Conservation (phyloP, 1,284 basidiomycete genomes). For the Chondrostereum purpureum region DNA sequence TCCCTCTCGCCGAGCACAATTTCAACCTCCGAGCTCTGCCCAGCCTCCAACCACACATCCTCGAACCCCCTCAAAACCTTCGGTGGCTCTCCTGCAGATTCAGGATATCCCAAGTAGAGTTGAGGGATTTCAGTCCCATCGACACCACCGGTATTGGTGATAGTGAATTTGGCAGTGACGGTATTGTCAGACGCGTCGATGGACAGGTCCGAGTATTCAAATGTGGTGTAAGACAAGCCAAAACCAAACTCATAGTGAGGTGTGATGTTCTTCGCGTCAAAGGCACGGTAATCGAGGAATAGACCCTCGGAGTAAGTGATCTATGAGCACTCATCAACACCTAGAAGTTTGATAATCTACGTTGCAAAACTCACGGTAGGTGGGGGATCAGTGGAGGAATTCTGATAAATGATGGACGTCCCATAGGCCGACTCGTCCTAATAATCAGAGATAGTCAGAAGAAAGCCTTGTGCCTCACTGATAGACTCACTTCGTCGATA, state of each 20-base stretch:
- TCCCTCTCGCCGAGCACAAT: conserved; percentile 14
- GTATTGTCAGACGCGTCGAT: conserved; percentile 16
- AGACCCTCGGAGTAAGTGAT: conserved; percentile 25
- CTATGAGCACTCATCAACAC: conserved; percentile 1
- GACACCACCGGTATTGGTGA: conserved; percentile 24
- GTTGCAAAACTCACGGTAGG: neutral
- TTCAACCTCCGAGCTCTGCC: conserved; percentile 27
- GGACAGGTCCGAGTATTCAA: conserved; percentile 25
- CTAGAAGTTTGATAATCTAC: neutral
- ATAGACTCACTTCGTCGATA: conserved; percentile 35
- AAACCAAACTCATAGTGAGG: conserved; percentile 63
- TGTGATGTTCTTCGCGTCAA: conserved; percentile 35
- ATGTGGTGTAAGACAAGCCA: conserved; percentile 49
- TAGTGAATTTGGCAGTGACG: conserved; percentile 19
- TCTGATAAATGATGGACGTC: conserved; percentile 1
- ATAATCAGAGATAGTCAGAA: conserved; percentile 22
- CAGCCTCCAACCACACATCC: conserved; percentile 32
- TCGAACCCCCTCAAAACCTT: conserved; percentile 39
- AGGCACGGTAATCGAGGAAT: conserved; percentile 54
- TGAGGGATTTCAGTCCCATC: conserved; percentile 32
- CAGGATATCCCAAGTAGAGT: conserved; percentile 37
- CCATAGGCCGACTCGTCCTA: conserved; percentile 13
- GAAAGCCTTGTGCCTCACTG: conserved; percentile 25
- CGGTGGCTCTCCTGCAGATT: conserved; percentile 34
- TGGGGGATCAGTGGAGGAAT: neutral